A percentile compares a stretch with the other conserved stretches of the same genome.
Conservation (phyloP, 805 yeast species). For the Jamesozyma jinghongensis region DNA sequence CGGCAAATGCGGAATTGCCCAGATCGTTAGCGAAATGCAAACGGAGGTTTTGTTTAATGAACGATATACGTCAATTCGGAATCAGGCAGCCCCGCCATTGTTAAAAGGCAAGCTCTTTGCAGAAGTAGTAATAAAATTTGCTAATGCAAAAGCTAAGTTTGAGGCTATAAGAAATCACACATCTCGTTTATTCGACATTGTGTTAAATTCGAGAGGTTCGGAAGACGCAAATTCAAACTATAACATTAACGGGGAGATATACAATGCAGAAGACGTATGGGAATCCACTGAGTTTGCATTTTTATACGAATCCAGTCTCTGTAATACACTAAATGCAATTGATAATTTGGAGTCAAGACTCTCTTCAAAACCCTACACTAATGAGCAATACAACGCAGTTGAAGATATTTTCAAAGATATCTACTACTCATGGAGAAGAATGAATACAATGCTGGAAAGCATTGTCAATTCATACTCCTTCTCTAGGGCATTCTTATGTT, state of each 20-base stretch:
- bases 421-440: slow-evolving; percentile 7
- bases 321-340: slow-evolving; percentile 10
- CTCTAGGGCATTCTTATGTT: slow-evolving; percentile 2
- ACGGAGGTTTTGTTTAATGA: slow-evolving; percentile 18
- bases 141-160: slow-evolving; percentile 8
- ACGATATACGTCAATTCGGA: slow-evolving; percentile 22
- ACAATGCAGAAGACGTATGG: slow-evolving; percentile 8
- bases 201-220: slow-evolving; percentile 1
- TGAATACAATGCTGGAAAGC: slow-evolving; percentile 3
- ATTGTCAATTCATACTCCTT: slow-evolving; percentile 3
- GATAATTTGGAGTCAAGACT: slow-evolving; percentile 20
- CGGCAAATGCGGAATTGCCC: slow-evolving; percentile 15
- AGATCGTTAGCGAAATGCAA: slow-evolving; percentile 16
- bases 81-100: slow-evolving; percentile 17
- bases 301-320: slow-evolving; percentile 10
- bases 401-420: slow-evolving; percentile 1
- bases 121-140: slow-evolving; percentile 15
- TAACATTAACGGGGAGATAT: background rate
- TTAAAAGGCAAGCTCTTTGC: slow-evolving; percentile 11
- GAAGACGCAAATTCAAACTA: background rate
- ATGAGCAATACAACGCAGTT: background rate
- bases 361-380: slow-evolving; percentile 1
- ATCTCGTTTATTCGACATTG: slow-evolving; percentile 13
- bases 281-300: slow-evolving; percentile 12
- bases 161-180: slow-evolving; percentile 19